Conservation (phyloP, 768 basidiomycete genomes). For the Leccinum arenicola region DNA sequence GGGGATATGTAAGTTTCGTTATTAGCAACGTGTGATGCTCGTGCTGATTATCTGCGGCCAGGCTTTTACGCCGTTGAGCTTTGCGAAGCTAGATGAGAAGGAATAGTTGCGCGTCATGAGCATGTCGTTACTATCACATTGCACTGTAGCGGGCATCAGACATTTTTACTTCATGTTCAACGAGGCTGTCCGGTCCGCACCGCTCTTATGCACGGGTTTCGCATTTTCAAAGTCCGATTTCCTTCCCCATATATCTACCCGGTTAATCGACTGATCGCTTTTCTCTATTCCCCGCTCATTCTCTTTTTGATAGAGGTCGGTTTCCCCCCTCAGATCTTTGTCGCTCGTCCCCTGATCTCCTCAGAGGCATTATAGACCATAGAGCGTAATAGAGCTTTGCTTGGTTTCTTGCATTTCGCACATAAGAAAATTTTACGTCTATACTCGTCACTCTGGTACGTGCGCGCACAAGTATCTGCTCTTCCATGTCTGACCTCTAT, state of each 20-base stretch:
- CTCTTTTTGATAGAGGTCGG: conserved; percentile 34
- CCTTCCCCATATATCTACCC: conserved; percentile 16
- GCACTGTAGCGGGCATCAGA: conserved; percentile 11
- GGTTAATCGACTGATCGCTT: background rate
- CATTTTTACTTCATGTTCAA: conserved; percentile 10
- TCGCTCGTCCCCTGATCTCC: conserved; percentile 4
- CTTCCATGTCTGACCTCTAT: background rate
- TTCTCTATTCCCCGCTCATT: conserved; percentile 33
- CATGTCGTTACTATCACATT: conserved; percentile 16
- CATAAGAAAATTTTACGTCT: conserved; percentile 34
- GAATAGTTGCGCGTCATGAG: conserved; percentile 23
- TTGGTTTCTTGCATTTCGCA: conserved; percentile 45
- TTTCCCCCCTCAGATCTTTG: background rate
- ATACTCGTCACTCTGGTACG: conserved; percentile 41
- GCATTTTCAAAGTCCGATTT: conserved; percentile 34
- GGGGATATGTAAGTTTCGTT: conserved; percentile 70
- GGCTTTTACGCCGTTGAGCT: conserved; percentile 49
- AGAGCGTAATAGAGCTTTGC: conserved; percentile 60
- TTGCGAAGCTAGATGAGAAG: conserved; percentile 40
- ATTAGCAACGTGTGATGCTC: conserved; percentile 23
- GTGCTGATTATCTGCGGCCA: conserved; percentile 31
- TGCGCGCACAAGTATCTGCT: background rate
- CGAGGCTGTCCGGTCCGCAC: conserved; percentile 11
- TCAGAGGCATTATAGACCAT: conserved; percentile 39
- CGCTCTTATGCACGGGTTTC: background rate